Evolutionary conservation across 2,329 filamentous ascomycete genomes (phyloP).

Genomic region (Aspergillus sp.): DNA sequence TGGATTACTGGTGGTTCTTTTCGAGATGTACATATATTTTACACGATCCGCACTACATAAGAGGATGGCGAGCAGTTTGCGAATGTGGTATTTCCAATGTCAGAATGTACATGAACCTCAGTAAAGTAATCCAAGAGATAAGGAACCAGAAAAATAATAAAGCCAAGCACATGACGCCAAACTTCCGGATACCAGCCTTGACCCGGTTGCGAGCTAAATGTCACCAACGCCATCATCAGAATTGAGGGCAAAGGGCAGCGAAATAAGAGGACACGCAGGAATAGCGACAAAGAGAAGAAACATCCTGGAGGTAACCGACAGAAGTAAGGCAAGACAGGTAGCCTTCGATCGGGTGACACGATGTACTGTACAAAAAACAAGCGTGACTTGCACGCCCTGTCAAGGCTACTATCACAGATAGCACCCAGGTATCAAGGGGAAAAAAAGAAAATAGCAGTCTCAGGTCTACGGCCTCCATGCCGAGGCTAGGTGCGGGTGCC

Average conservation of each 20-base stretch:
- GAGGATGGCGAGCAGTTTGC: background rate
- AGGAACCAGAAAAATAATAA: background rate
- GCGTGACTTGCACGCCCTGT: slow-evolving; percentile 5
- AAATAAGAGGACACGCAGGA: too few species aligned
- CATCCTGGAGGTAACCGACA: background rate
- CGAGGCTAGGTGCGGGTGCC: slow-evolving; percentile 6
- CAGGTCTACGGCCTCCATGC: background rate
- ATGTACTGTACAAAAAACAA: slow-evolving; percentile 5
- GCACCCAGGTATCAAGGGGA: background rate
- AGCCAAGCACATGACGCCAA: too few species aligned
- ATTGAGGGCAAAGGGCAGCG: too few species aligned
- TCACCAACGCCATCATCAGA: too few species aligned
- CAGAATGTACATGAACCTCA: background rate
- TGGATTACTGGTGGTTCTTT: background rate
- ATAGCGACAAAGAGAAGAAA: background rate
- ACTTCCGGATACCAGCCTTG: too few species aligned
- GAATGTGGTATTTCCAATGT: background rate
- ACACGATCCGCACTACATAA: background rate
- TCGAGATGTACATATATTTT: background rate
- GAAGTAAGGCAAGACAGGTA: background rate
- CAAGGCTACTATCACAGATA: background rate
- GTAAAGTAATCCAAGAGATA: background rate
- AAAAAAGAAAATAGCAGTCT: background rate
- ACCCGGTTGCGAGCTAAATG: too few species aligned
- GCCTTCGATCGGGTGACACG: background rate